Base-by-base conservation (phyloP, 1,284 basidiomycete species). In the Sutorius eximius region DNA sequence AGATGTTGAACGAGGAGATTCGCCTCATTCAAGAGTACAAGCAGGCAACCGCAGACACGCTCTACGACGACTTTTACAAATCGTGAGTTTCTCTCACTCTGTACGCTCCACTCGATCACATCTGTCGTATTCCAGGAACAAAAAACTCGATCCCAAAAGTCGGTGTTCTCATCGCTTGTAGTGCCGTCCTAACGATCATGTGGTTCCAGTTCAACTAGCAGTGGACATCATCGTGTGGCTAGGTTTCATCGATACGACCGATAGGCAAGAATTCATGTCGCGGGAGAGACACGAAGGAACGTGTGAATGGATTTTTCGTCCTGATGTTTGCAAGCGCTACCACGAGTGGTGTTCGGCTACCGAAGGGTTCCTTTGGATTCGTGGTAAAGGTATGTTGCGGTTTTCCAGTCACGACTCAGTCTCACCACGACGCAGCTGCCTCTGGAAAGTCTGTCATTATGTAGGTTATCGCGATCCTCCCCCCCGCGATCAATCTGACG, bases 291-390 rank as follows among this genome's bases (percentile, higher is more conserved):
- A 63, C 8, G 49, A 63, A 50, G 66, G 56, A 43, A 70, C 65
- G 3, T 70, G 66, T 30, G 48, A 53, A 29, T 67, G 65, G 68
- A 43, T 67, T 29, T 57, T 67, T 41, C 48, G 67, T 20, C 40
- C 34, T 20, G 51, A 65, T 32, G n/a, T 62, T 29, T 67, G 66
- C 38, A 50, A 47, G 27, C 33, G 34, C n/a, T 69, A 66, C 16
- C 49, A 64, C n/a, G 58, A 61, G 9, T 66, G 67, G 67, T 32
- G 61, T 52, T 53, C 44, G 16, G 49, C 59, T 3, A 55, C 50
- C 24, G 47, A 57, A 30, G 61, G 66, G 1, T 68, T 66, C n/a
- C 56, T 70, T 37, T 66, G 67, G 65, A 62, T 66, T 49, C 42
- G 56, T 42, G 67, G 65, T 24, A 57, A 57, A 63, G 55, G 67